Evolutionary conservation across 2,329 filamentous ascomycete species (phyloP).

Genomic region (Pyrenophora tritici-repentis): DNA sequence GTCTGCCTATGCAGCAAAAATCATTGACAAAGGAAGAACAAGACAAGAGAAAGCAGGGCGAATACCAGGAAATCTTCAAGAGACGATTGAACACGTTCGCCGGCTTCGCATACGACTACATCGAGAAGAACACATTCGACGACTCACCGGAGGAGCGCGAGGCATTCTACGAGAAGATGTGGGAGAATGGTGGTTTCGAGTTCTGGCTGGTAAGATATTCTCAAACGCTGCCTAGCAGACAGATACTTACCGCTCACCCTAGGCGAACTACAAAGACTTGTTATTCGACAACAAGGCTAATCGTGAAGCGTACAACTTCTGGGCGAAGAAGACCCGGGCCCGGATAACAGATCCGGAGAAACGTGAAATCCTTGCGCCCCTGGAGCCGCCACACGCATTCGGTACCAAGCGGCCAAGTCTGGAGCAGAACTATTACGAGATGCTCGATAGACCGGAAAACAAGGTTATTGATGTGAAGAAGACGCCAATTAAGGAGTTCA

Average conservation of each 20-base stretch:
- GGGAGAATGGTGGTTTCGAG: slow-evolving; percentile 47
- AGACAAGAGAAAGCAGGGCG: slow-evolving; percentile 46
- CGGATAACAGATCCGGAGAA: slow-evolving; percentile 52
- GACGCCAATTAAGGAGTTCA: slow-evolving; percentile 48
- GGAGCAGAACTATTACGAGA: slow-evolving; percentile 55
- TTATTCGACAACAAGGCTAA: slow-evolving; percentile 51
- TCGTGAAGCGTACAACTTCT: slow-evolving; percentile 53
- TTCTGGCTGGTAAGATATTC: slow-evolving; percentile 52
- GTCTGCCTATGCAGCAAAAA: slow-evolving; percentile 63
- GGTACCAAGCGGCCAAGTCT: slow-evolving; percentile 55
- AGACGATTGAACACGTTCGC: slow-evolving; percentile 60
- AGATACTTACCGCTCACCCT: not conserved
- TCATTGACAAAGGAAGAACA: slow-evolving; percentile 58
- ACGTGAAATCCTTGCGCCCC: slow-evolving; percentile 53
- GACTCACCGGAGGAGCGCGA: slow-evolving; percentile 51
- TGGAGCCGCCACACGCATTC: slow-evolving; percentile 52
- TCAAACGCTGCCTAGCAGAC: not conserved
- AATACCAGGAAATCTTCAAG: slow-evolving; percentile 57
- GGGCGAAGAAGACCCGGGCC: slow-evolving; percentile 51
- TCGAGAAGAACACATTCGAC: slow-evolving; percentile 59
- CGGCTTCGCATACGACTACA: slow-evolving; percentile 64
- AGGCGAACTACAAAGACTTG: slow-evolving; percentile 46
- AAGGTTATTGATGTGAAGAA: slow-evolving; percentile 51
- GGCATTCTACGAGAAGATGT: slow-evolving; percentile 51
- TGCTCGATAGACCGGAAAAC: slow-evolving; percentile 51